Evolutionary conservation across 2,329 filamentous ascomycete genomes (phyloP).

Genomic region (Botrytis deweyae): DNA sequence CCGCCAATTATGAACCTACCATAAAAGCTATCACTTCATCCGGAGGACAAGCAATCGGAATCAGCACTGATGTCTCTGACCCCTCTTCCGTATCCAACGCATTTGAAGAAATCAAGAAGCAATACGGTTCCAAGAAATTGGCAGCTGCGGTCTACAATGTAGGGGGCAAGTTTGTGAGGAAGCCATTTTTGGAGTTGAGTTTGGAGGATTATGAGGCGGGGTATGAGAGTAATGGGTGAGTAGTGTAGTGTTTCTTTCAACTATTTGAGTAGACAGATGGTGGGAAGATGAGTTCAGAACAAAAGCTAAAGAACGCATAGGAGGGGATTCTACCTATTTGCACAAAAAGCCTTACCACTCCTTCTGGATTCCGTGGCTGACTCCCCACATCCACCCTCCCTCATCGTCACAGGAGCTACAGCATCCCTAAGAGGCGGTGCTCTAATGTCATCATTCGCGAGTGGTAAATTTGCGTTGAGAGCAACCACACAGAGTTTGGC

Average conservation of each 20-base stretch:
- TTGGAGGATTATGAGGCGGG: conserved; percentile 50
- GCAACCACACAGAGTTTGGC: conserved; percentile 74
- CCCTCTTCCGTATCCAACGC: conserved; percentile 53
- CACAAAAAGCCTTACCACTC: conserved; percentile 67
- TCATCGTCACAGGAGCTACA: conserved; percentile 86
- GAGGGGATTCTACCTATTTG: conserved; percentile 71
- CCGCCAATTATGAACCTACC: conserved; percentile 63
- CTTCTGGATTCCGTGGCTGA: conserved; percentile 60
- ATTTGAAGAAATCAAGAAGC: conserved; percentile 60
- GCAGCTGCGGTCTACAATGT: conserved; percentile 73
- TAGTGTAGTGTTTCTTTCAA: conserved; percentile 35
- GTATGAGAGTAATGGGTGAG: conserved; percentile 52
- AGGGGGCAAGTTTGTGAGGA: conserved; percentile 49
- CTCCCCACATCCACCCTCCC: conserved; percentile 65
- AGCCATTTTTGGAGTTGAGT: conserved; percentile 59
- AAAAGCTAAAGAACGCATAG: conserved; percentile 24
- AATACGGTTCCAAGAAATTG: conserved; percentile 49
- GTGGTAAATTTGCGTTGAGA: conserved; percentile 76
- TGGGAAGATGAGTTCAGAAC: background rate
- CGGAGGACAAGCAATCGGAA: conserved; percentile 70
- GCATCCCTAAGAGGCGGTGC: conserved; percentile 74
- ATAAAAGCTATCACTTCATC: conserved; percentile 65
- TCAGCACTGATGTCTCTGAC: conserved; percentile 64
- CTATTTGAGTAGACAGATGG: background rate
- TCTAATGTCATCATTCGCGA: conserved; percentile 68